Conservation (phyloP, 1,284 basidiomycete species). For the Pseudozyma sp. region DNA sequence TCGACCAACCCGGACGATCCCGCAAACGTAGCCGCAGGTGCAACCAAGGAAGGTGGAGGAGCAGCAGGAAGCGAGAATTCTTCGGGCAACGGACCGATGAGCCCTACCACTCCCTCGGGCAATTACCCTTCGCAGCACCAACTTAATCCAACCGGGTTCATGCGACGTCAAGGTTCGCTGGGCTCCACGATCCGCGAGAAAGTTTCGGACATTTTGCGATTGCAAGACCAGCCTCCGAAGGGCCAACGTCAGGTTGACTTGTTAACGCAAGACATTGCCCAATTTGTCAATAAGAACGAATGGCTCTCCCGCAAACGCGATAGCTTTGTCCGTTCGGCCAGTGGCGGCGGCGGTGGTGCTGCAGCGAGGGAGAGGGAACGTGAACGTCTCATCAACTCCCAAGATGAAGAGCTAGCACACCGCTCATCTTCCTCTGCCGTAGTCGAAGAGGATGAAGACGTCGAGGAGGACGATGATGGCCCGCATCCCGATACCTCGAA, state of each 20-base stretch:
- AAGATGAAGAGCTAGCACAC: neutral
- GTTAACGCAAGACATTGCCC: constrained; percentile 49
- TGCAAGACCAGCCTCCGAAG: constrained; percentile 49
- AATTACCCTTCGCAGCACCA: constrained; percentile 25
- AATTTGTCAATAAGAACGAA: constrained; percentile 53
- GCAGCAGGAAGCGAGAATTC: constrained; percentile 12
- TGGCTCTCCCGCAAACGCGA: constrained; percentile 52
- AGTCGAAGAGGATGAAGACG: constrained; percentile 5
- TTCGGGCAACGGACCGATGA: constrained; percentile 24
- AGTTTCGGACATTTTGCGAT: constrained; percentile 46
- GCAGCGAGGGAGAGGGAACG: constrained; percentile 5
- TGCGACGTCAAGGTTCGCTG: constrained; percentile 43
- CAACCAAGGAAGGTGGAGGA: constrained; percentile 2
- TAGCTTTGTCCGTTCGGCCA: constrained; percentile 21
- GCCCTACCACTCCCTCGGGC: constrained; percentile 24
- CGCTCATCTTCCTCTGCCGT: too few relatives aligned
- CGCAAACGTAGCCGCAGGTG: neutral
- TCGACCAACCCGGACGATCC: constrained; percentile 1
- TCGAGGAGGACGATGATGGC: constrained; percentile 24
- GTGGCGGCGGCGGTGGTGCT: constrained; percentile 4
- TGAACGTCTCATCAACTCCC: constrained; percentile 16
- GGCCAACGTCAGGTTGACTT: constrained; percentile 51
- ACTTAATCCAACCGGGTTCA: constrained; percentile 15
- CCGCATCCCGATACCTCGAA: constrained; percentile 38
- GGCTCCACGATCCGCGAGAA: constrained; percentile 44